Evolutionary conservation across 2,329 filamentous ascomycete species (phyloP), one percentile per base, ranked within the genome.

Genomic region (Thelonectria discophora): DNA sequence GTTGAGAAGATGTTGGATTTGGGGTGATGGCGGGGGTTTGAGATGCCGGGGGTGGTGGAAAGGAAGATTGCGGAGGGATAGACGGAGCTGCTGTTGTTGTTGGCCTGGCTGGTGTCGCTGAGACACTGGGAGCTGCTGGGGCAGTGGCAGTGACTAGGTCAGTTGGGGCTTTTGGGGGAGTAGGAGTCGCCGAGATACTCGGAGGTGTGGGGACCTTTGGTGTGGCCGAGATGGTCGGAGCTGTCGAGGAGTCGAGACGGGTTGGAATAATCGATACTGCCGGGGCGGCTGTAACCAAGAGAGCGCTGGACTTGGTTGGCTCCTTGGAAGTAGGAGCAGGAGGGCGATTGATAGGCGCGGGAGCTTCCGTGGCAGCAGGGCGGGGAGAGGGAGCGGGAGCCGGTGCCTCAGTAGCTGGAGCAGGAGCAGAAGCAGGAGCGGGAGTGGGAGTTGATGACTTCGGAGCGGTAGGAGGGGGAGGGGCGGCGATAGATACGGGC

Each of bases 1-100:
- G 39, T 34, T 13, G 60, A 49, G 37, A 50, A 45, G 15, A 47
- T n/a, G n/a, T 58, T 15, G 67, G 57, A 1, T 56, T 50, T 17
- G 46, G 55, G n/a, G 52, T 53, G 20, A 58, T n/a, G 5, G 5
- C 24, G 2, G 61, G 8, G 45, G 45, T 15, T 3, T 30, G 45
- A 30, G 6, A 12, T 15, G 42, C 4, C 6, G 11, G 11, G 3
- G 9, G 13, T 17, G 40, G 7, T 17, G 10, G 8, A 17, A 5
- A 9, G 17, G 40, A 5, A 43, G 5, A 3, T 6, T 24, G 21
- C 3, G 21, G 21, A 24, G 21, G 21, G 17, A 43, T 8, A 53
- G 9, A 47, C 57, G 27, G 27, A 30, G 27, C 8, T 5, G 27
- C 27, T 8, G 3, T 24, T 24, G 21, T 24, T 24, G 6, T 6